Conservation (phyloP, 495 filamentous ascomycete genomes). For the Trichoderma asperelloides region DNA sequence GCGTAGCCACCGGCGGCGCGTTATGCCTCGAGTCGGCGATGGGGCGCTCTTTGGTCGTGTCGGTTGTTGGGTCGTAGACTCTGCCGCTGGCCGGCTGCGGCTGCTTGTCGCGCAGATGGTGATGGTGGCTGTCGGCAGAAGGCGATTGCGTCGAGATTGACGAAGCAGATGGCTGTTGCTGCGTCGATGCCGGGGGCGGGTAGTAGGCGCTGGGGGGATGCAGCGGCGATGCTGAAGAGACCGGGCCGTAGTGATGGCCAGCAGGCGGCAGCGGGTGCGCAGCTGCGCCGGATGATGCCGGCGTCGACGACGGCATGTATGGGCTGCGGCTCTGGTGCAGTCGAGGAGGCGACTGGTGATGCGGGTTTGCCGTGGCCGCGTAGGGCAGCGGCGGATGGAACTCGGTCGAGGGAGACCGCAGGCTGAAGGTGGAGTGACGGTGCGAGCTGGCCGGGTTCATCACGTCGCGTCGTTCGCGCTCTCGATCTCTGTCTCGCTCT, state of each 20-base stretch:
- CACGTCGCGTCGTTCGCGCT: conserved; percentile 23
- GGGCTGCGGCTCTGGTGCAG: not conserved
- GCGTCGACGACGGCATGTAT: conserved; percentile 8
- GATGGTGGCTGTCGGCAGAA: conserved; percentile 5
- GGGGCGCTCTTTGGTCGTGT: conserved; percentile 38
- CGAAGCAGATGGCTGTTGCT: conserved; percentile 8
- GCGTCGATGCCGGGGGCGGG: conserved; percentile 11
- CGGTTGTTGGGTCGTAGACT: conserved; percentile 50
- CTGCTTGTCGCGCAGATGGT: conserved; percentile 30
- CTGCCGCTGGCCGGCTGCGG: conserved; percentile 25
- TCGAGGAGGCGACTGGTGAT: conserved; percentile 9
- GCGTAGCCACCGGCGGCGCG: conserved; percentile 25
- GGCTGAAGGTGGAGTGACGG: conserved; percentile 10
- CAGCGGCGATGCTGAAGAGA: conserved; percentile 9
- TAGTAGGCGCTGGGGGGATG: conserved; percentile 12
- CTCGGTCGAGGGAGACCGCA: conserved; percentile 12
- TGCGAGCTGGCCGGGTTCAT: conserved; percentile 20
- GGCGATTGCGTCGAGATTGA: not conserved
- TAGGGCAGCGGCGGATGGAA: conserved; percentile 12
- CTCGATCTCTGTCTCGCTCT: conserved; percentile 13
- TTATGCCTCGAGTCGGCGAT: conserved; percentile 31
- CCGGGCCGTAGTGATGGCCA: not conserved
- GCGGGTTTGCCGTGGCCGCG: conserved; percentile 13
- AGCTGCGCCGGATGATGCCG: not conserved
- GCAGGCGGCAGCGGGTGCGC: conserved; percentile 7